phyloP scores from a whole-genome alignment of 768 basidiomycete genomes.

The Tylopilus sp. region DNA sequence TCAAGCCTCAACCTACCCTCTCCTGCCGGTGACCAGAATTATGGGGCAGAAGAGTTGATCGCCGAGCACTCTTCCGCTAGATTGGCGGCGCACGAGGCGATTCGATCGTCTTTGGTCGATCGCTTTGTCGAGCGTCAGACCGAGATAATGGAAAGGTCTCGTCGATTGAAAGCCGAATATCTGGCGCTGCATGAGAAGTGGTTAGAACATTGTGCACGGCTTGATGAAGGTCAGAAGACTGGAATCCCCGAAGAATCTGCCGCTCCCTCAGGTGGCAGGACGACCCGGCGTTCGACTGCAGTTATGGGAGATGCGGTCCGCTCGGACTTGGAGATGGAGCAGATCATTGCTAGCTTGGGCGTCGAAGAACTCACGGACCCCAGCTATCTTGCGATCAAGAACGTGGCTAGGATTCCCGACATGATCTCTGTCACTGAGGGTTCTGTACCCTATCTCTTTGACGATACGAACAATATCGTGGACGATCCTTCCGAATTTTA shows the following conservation, averaged over 20 bases:
- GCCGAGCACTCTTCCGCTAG: slow-evolving; percentile 34
- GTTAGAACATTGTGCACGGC: slow-evolving; percentile 62
- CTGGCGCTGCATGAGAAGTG: slow-evolving; percentile 65
- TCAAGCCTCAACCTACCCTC: slow-evolving; percentile 30
- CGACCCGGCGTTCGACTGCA: slow-evolving; percentile 71
- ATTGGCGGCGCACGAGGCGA: slow-evolving; percentile 35
- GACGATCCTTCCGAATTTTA: slow-evolving; percentile 77
- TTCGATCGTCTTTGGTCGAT: slow-evolving; percentile 49
- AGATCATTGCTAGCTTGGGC: slow-evolving; percentile 91
- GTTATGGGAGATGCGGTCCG: slow-evolving; percentile 83
- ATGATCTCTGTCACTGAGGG: slow-evolving; percentile 75
- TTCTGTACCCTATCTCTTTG: slow-evolving; percentile 59
- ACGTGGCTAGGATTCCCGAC: slow-evolving; percentile 86
- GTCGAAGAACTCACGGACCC: slow-evolving; percentile 94
- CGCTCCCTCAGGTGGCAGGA: slow-evolving; percentile 45
- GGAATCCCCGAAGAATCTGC: slow-evolving; percentile 37
- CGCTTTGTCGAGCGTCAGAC: slow-evolving; percentile 54
- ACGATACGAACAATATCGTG: slow-evolving; percentile 84
- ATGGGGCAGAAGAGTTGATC: slow-evolving; percentile 48
- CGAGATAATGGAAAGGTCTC: slow-evolving; percentile 49
- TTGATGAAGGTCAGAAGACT: slow-evolving; percentile 50
- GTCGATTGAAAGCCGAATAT: slow-evolving; percentile 63
- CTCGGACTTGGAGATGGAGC: slow-evolving; percentile 95
- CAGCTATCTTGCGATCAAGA: slow-evolving; percentile 77
- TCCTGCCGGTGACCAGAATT: slow-evolving; percentile 36